Percentiles rank a stretch among this genome's conserved stretches.
Evolutionary conservation across 2,329 filamentous ascomycete genomes (phyloP).

Genomic region (Colletotrichum sp.): DNA sequence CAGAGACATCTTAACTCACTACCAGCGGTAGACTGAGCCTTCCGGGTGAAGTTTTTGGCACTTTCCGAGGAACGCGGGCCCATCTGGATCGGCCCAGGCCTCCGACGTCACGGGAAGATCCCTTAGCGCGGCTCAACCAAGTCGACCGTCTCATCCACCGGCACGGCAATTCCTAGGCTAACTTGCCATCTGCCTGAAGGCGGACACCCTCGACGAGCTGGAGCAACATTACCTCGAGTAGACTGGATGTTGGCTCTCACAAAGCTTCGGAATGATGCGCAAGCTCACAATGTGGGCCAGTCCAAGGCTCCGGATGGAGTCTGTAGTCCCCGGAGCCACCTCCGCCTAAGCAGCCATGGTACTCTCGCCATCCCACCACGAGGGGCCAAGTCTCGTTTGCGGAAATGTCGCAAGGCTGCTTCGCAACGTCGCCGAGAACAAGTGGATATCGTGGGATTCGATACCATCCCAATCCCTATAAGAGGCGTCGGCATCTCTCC

Average conservation of each 20-base stretch:
- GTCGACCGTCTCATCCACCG: neutral
- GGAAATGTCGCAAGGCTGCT: neutral
- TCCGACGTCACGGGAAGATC: neutral
- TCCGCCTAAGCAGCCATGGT: neutral
- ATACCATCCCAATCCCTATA: neutral
- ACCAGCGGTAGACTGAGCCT: neutral
- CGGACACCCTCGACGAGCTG: neutral
- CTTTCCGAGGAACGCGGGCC: neutral
- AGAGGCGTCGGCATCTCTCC: neutral
- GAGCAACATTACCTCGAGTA: neutral
- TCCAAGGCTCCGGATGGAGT: neutral
- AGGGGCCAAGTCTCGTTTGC: neutral
- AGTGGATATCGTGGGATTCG: neutral
- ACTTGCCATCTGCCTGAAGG: neutral
- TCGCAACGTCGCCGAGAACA: neutral
- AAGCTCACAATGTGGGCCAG: neutral
- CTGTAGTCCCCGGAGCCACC: neutral
- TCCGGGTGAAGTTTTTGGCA: too few species aligned
- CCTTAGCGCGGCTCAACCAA: neutral
- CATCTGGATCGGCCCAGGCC: neutral
- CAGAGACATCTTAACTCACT: neutral
- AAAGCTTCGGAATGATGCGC: neutral
- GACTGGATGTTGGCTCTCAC: neutral
- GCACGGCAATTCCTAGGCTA: neutral
- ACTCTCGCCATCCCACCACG: neutral